Evolutionary conservation across 1,284 basidiomycete species (phyloP).

Genomic region (Malassezia globosa): DNA sequence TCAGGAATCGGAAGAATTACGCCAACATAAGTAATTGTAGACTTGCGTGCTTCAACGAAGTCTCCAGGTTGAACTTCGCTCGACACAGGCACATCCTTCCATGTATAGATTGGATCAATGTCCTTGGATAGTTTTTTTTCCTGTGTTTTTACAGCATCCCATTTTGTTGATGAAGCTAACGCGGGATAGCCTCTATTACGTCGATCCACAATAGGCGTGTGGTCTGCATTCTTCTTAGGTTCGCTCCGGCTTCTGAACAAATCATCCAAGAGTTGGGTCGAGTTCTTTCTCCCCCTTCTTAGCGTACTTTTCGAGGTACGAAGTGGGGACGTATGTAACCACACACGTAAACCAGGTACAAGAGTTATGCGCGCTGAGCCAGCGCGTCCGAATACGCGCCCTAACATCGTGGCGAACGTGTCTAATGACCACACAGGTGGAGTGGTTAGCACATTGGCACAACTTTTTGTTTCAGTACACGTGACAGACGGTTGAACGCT

Average conservation of each 20-base stretch:
- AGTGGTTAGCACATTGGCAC: neutral
- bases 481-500: slow-evolving; percentile 18
- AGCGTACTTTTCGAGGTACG: too few species aligned
- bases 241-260: too few species aligned
- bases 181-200: slow-evolving; percentile 1
- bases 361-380: neutral
- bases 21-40: slow-evolving; percentile 3
- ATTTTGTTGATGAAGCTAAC: neutral
- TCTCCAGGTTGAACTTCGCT: slow-evolving; percentile 13
- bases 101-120: neutral
- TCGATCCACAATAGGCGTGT: too few species aligned
- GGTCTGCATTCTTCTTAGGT: too few species aligned
- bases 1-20: slow-evolving; percentile 16
- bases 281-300: too few species aligned
- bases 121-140: neutral
- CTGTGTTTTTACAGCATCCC: neutral
- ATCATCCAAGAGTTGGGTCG: too few species aligned
- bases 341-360: too few species aligned
- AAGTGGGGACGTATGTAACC: too few species aligned
- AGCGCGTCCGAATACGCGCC: neutral
- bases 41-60: slow-evolving; percentile 16
- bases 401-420: neutral
- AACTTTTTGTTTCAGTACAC: neutral
- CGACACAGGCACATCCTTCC: neutral
- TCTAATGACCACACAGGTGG: neutral